These are phyloP conservation scores for Lenwebbia sp. DNA, from an alignment of 345 rosid genomes.

Conservation along the genomic window DNA sequence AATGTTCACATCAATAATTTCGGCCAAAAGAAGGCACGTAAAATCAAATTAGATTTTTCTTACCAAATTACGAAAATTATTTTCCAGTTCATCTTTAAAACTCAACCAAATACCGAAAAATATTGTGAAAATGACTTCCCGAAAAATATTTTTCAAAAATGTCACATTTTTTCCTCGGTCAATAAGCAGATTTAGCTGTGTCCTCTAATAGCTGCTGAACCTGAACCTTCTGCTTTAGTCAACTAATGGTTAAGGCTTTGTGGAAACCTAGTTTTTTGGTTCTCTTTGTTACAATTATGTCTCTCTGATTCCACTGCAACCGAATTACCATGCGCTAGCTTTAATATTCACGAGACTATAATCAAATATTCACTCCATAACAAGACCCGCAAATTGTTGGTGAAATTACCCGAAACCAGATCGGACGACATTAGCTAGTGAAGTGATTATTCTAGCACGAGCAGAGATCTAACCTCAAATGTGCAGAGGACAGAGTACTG, in stretches of 20 bases:
- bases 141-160: no score
- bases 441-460: neutral
- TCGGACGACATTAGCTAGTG: neutral
- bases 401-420: neutral
- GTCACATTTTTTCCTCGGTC: neutral
- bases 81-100: no score
- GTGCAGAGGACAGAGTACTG: neutral
- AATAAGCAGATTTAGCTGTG: neutral
- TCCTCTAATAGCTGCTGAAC: no score
- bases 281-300: neutral
- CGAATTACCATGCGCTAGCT: neutral
- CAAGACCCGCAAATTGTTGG: neutral
- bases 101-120: no score
- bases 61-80: no score
- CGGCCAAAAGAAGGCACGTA: no score
- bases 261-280: neutral
- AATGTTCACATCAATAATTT: no score
- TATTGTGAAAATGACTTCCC: no score
- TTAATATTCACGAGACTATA: neutral
- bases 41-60: no score
- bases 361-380: neutral
- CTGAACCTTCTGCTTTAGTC: neutral
- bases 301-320: neutral
- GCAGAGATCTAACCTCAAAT: neutral
- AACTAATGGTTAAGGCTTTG: neutral